Percentiles rank a stretch among this genome's conserved stretches.
phyloP scores from a whole-genome alignment of 192 early-diverging fungal species.

The Geranomyces variabilis region DNA sequence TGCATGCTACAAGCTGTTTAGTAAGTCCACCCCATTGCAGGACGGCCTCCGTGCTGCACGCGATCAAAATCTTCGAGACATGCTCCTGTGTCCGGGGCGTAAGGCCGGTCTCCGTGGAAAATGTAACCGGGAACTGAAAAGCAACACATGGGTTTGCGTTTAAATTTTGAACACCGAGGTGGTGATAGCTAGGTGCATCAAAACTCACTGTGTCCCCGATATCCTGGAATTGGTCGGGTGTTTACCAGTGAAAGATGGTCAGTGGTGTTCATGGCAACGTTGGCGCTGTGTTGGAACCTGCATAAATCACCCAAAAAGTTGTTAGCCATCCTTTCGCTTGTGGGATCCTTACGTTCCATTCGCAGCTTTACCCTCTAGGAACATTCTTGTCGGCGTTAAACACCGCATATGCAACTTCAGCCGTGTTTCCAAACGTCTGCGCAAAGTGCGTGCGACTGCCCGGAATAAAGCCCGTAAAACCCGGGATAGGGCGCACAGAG shows the following conservation, averaged over 20 bases:
- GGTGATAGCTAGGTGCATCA: not conserved
- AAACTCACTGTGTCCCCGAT: constrained; percentile 50
- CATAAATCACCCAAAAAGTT: not conserved
- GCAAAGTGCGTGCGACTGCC: constrained; percentile 49
- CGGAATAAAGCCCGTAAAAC: constrained; percentile 62
- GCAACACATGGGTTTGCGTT: constrained; percentile 3
- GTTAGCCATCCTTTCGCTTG: too few species aligned
- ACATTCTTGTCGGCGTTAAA: constrained; percentile 56
- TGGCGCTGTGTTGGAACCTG: constrained; percentile 11
- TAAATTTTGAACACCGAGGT: not conserved
- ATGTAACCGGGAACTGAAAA: constrained; percentile 46
- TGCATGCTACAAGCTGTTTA: too few species aligned
- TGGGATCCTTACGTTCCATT: too few species aligned
- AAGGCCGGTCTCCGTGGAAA: constrained; percentile 50
- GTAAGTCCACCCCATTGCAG: constrained; percentile 5
- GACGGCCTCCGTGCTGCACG: constrained; percentile 17
- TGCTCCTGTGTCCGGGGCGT: constrained; percentile 45
- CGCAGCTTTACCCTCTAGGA: constrained; percentile 13
- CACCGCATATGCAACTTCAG: constrained; percentile 55
- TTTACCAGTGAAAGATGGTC: constrained; percentile 31
- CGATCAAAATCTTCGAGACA: constrained; percentile 41
- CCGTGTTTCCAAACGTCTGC: constrained; percentile 54
- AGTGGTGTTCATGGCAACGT: constrained; percentile 8
- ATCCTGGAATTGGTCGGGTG: constrained; percentile 54
- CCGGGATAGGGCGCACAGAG: constrained; percentile 29